Percentiles rank a stretch among this genome's conserved stretches.
Evolutionary conservation across 2,329 filamentous ascomycete species (phyloP).

Genomic region (Dactylonectria estremocensis): DNA sequence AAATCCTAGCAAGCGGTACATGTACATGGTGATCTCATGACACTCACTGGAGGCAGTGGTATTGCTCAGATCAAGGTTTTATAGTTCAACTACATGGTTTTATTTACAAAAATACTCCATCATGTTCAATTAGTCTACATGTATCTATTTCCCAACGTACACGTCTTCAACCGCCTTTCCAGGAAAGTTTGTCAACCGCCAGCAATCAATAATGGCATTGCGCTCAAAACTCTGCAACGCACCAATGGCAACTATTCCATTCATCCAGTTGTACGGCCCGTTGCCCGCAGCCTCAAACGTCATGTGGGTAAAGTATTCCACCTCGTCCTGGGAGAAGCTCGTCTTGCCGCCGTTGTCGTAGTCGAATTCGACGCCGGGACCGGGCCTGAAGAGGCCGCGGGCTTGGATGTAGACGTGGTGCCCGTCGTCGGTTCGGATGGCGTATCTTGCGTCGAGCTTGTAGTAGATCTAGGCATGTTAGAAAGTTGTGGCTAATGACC

Average conservation of each 20-base stretch:
- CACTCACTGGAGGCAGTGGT: not conserved
- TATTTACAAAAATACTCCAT: not conserved
- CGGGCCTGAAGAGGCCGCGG: conserved; percentile 13
- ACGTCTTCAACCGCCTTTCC: conserved; percentile 8
- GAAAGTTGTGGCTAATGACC: not conserved
- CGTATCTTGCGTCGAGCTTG: conserved; percentile 20
- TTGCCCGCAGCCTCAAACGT: conserved; percentile 19
- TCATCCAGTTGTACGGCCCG: conserved; percentile 29
- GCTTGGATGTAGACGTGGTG: conserved; percentile 19
- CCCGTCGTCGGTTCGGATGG: conserved; percentile 12
- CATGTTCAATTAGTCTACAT: no score
- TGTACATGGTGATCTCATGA: not conserved
- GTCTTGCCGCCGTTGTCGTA: conserved; percentile 2
- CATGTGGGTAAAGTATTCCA: conserved; percentile 23
- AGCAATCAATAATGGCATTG: conserved; percentile 21
- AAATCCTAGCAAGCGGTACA: no score
- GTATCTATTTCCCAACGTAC: conserved; percentile 14
- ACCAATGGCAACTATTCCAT: conserved; percentile 23
- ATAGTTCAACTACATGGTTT: not conserved
- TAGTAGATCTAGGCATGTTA: conserved; percentile 12
- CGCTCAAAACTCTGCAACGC: conserved; percentile 12
- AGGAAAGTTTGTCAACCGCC: conserved; percentile 23
- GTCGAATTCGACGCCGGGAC: conserved; percentile 8
- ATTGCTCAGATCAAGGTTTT: not conserved
- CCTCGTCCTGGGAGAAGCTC: conserved; percentile 17